Evolutionary conservation across 2,329 filamentous ascomycete species (phyloP).

Genomic region (Xylaria sp.): DNA sequence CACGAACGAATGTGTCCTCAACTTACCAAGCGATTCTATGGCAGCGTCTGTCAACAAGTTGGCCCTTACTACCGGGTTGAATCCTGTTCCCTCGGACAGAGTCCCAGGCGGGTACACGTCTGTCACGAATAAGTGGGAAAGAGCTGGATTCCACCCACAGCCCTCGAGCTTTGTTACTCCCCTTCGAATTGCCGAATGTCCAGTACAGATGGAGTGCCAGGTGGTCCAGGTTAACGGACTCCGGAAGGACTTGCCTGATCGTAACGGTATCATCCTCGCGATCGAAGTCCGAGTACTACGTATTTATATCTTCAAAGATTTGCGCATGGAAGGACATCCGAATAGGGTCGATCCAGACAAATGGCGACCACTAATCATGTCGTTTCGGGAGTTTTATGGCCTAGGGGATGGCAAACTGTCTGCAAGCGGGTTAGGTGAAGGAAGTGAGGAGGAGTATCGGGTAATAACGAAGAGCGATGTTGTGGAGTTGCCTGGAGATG

Average conservation of each 20-base stretch:
- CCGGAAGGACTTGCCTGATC: constrained; percentile 49
- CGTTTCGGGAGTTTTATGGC: constrained; percentile 58
- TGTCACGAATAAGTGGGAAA: constrained; percentile 55
- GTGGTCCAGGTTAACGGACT: constrained; percentile 50
- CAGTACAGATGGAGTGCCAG: constrained; percentile 57
- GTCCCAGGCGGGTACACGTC: constrained; percentile 49
- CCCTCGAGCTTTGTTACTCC: constrained; percentile 52
- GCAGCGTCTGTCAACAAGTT: constrained; percentile 52
- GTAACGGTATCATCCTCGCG: constrained; percentile 47
- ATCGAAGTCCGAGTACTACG: constrained; percentile 54
- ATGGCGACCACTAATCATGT: constrained; percentile 59
- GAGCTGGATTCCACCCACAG: constrained; percentile 51
- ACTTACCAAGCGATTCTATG: constrained; percentile 54
- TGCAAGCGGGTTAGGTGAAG: constrained; percentile 30
- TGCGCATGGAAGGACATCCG: constrained; percentile 52
- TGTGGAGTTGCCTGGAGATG: constrained; percentile 36
- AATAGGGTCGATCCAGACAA: constrained; percentile 57
- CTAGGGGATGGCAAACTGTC: constrained; percentile 47
- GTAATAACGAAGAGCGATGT: constrained; percentile 38
- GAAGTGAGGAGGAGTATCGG: constrained; percentile 50
- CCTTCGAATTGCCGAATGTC: constrained; percentile 53
- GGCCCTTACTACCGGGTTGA: constrained; percentile 53
- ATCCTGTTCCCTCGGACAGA: constrained; percentile 48
- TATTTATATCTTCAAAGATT: constrained; percentile 49
- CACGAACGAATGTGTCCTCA: constrained; percentile 57